phyloP scores from a whole-genome alignment of 164 flowering plant genomes.

The Chimonanthus praecox region DNA sequence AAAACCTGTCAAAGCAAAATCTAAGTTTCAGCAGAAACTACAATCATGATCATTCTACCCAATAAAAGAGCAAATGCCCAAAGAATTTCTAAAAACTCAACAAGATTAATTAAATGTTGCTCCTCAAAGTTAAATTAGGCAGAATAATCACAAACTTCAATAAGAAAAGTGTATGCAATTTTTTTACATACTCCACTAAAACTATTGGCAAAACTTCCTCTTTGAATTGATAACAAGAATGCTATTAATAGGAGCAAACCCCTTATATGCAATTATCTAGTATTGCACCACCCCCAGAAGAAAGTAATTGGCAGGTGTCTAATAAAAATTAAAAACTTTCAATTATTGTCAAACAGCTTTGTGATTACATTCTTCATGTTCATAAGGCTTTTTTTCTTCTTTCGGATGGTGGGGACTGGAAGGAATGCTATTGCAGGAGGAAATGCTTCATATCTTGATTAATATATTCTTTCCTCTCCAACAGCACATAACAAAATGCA shows the following conservation, averaged over 20 bases:
- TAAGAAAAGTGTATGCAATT: background rate
- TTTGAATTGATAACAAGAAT: too few species aligned
- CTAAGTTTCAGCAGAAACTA: background rate
- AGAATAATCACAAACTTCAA: background rate
- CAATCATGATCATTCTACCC: background rate
- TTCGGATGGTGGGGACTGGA: background rate
- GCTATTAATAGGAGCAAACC: too few species aligned
- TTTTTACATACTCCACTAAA: background rate
- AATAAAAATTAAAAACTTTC: background rate
- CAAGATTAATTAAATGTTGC: background rate
- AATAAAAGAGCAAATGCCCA: background rate
- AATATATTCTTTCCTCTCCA: background rate
- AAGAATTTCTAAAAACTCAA: background rate
- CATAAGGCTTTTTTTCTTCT: background rate
- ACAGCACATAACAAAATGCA: background rate
- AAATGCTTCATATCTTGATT: background rate
- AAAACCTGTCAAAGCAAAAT: conserved; percentile 10
- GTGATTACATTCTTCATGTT: background rate
- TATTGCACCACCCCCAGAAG: too few species aligned
- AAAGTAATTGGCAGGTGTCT: too few species aligned
- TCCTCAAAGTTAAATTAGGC: background rate
- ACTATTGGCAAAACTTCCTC: background rate
- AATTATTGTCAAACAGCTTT: background rate
- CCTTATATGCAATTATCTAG: too few species aligned
- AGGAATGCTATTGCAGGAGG: background rate